phyloP scores from a whole-genome alignment of 2,329 filamentous ascomycete genomes.

The Arthroderma sp. region DNA sequence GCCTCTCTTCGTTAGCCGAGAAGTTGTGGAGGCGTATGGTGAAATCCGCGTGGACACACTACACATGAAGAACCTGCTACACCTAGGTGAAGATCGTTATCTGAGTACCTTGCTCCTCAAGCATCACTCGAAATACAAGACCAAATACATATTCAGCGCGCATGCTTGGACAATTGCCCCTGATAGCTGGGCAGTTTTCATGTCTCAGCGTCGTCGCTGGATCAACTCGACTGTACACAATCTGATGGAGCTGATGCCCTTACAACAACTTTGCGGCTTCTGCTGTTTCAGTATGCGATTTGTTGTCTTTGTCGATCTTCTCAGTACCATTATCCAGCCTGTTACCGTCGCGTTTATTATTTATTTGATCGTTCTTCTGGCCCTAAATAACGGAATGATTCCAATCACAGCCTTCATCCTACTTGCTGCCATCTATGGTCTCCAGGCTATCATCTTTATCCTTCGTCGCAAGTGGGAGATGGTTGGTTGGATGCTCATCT shows the following conservation, averaged over 20 bases:
- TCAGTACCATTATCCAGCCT: constrained; percentile 84
- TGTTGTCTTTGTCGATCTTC: constrained; percentile 83
- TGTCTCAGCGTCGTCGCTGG: constrained; percentile 97
- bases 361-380: constrained; percentile 70
- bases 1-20: constrained; percentile 87
- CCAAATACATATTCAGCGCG: constrained; percentile 85
- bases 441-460: constrained; percentile 96
- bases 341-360: constrained; percentile 80
- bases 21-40: constrained; percentile 75
- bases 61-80: constrained; percentile 96
- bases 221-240: constrained; percentile 99
- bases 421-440: constrained; percentile 87
- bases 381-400: constrained; percentile 48
- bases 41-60: constrained; percentile 94
- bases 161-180: constrained; percentile 96
- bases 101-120: constrained; percentile 89
- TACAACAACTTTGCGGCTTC: constrained; percentile 94
- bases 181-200: constrained; percentile 84
- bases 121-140: constrained; percentile 88
- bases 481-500: constrained; percentile 98
- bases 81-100: constrained; percentile 95
- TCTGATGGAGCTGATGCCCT: constrained; percentile 82
- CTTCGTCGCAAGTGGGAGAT: constrained; percentile 96
- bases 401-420: constrained; percentile 81
- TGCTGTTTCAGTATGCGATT: constrained; percentile 99